Percentiles rank a stretch among this genome's conserved stretches.
These are phyloP conservation scores for Hyphodiscus hymeniophilus DNA, from an alignment of 495 filamentous ascomycete genomes.

Conservation along the genomic window DNA sequence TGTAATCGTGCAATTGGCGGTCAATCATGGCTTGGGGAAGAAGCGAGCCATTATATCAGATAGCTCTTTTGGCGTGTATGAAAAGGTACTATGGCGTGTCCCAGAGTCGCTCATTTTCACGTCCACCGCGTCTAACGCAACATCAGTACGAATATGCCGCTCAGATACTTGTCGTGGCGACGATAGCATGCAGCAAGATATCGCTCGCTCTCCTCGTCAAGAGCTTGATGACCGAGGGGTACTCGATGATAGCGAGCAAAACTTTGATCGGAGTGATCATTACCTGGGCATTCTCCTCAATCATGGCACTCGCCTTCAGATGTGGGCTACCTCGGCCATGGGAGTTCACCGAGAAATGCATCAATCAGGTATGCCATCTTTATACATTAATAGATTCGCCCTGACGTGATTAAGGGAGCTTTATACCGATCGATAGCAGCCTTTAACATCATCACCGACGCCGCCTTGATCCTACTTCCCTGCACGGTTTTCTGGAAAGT, in stretches of 20 bases:
- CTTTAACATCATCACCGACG: conserved; percentile 25
- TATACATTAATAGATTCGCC: not conserved
- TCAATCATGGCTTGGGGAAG: conserved; percentile 24
- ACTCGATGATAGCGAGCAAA: conserved; percentile 14
- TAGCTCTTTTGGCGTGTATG: not conserved
- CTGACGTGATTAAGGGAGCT: conserved; percentile 11
- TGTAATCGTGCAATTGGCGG: conserved; percentile 23
- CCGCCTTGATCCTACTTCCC: conserved; percentile 20
- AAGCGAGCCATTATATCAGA: conserved; percentile 13
- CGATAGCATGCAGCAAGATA: conserved; percentile 22
- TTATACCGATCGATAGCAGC: conserved; percentile 20
- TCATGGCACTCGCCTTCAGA: conserved; percentile 21
- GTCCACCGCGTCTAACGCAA: conserved; percentile 6
- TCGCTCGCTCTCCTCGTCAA: conserved; percentile 23
- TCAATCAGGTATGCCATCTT: not conserved
- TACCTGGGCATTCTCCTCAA: conserved; percentile 23
- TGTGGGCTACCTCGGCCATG: conserved; percentile 25
- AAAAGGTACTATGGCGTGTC: not conserved
- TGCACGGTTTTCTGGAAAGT: conserved; percentile 22
- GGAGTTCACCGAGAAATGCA: conserved; percentile 13
- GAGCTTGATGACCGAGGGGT: conserved; percentile 20
- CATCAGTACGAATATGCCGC: conserved; percentile 25
- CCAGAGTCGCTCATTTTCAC: too few relatives aligned
- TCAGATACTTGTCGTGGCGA: conserved; percentile 24
- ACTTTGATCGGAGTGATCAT: conserved; percentile 20